Evolutionary conservation across 208 protist genomes (phyloP), one percentile per base, ranked within the genome.

Genomic region (Trypanosomatidae sp.): DNA sequence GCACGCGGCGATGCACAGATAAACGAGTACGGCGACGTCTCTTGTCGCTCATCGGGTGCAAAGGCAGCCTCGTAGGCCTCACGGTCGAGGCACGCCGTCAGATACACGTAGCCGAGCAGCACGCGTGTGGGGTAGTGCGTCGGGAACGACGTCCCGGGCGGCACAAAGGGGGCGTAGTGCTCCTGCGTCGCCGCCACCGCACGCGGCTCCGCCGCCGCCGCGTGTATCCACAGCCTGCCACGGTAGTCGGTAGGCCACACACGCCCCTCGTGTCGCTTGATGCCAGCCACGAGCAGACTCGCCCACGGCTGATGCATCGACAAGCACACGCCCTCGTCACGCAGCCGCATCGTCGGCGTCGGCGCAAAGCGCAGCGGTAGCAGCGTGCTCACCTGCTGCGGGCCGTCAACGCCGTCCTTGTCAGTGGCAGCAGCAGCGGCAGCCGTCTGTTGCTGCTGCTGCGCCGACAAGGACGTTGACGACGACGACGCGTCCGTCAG

Each of bases 231-330:
- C 45, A 96, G 56, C 6, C 74, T 45, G 1, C 91, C 91, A n/a
- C 88, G 71, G 62, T 92, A 90, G 46, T 75, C 47, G 0, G 77
- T 82, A 24, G 22, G 33, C 88, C 91, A 96, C 32, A 67, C 56
- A 15, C 88, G 73, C 4, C 91, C 91, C 61, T 96, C 88, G 45
- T 94, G 81, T 8, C 43, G 66, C 57, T 96, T 96, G 45, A 96
- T 93, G 24, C 88, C 91, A 3, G 66, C 63, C 20, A 96, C 81
- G 16, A 96, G 64, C 33, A 96, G 62, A 27, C 70, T 81, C 4
- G 84, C 86, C 84, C 86, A 96, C 30, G 91, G 91, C 60, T 96
- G 91, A 50, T 96, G 91, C 87, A 96, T 95, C 2, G 76, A 90
- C 4, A 96, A 44, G 42, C 83, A 93, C 27, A 92, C 55, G 33